Evolutionary conservation across 805 yeast species (phyloP), one percentile per base, ranked within the genome.

Genomic region (Saccharomycopsis malanga): DNA sequence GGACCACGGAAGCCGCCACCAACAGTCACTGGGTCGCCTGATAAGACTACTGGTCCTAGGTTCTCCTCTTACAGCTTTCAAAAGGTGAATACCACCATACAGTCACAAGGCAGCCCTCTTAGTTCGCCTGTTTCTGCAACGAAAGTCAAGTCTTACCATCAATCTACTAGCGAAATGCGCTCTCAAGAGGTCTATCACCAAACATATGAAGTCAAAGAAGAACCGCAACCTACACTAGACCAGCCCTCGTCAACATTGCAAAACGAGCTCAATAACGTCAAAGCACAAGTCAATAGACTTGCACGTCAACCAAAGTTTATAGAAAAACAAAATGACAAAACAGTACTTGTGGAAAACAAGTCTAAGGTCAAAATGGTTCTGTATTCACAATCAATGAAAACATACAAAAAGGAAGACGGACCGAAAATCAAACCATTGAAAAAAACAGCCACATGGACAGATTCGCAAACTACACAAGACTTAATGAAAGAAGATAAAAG

Each of bases 1-100:
- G 43, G 43, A 15, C 43, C 43, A 9, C 20, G 43, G 12, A 39
- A 39, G 32, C 32, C 43, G 10, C 43, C 43, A 14, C 34, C 32
- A 12, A 21, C 43, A 25, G 20, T 39, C 32, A n/a, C 15, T 34
- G 20, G 37, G n/a, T 34, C 37, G 20, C 37, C 37, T 6, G 9
- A n/a, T 7, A n/a, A 14, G 20, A 34, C 7, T 9, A 34, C 9
- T 34, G n/a, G 37, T n/a, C 12, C 10, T 10, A 29, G n/a, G n/a
- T n/a, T n/a, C n/a, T n/a, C n/a, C n/a, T n/a, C n/a, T n/a, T n/a
- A n/a, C n/a, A n/a, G n/a, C n/a, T n/a, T n/a, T n/a, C n/a, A n/a
- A n/a, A n/a, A n/a, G n/a, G n/a, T n/a, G n/a, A n/a, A n/a, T n/a
- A n/a, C n/a, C n/a, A n/a, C n/a, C n/a, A n/a, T n/a, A n/a, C n/a